Conservation (phyloP, 2,329 filamentous ascomycete genomes). For the Thielaviopsis punctulata region DNA sequence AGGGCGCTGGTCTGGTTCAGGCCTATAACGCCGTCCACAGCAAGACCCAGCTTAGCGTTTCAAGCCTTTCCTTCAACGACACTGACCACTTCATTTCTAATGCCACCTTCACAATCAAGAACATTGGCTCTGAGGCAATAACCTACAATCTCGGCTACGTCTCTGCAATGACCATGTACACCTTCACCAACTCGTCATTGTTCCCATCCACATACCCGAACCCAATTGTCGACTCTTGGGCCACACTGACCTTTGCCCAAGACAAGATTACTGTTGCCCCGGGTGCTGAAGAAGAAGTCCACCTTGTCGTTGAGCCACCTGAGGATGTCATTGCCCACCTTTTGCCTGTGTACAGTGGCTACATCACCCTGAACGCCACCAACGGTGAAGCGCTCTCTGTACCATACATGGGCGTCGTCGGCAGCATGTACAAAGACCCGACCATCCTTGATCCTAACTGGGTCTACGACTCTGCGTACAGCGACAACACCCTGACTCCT, state of each 20-base stretch:
- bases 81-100: conserved; percentile 22
- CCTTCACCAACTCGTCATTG: conserved; percentile 13
- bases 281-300: conserved; percentile 15
- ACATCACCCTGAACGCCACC: conserved; percentile 21
- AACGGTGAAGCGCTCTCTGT: conserved; percentile 19
- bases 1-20: conserved; percentile 28
- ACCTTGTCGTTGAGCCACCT: conserved; percentile 16
- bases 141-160: conserved; percentile 24
- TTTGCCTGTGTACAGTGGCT: conserved; percentile 24
- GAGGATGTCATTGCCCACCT: conserved; percentile 14
- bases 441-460: conserved; percentile 1
- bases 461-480: conserved; percentile 4
- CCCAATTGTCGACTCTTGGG: conserved; percentile 11
- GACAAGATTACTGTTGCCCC: conserved; percentile 17
- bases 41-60: conserved; percentile 21
- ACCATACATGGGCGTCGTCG: conserved; percentile 21
- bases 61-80: conserved; percentile 28
- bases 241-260: neutral
- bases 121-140: conserved; percentile 20
- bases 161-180: conserved; percentile 23
- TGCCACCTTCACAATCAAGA: conserved; percentile 24
- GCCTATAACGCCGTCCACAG: conserved; percentile 24
- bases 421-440: neutral
- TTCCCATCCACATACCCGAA: conserved; percentile 12
- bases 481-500: neutral